Evolutionary conservation across 2,329 filamentous ascomycete genomes (phyloP), one percentile per base, ranked within the genome.

Genomic region (Aspergillus nomiae): DNA sequence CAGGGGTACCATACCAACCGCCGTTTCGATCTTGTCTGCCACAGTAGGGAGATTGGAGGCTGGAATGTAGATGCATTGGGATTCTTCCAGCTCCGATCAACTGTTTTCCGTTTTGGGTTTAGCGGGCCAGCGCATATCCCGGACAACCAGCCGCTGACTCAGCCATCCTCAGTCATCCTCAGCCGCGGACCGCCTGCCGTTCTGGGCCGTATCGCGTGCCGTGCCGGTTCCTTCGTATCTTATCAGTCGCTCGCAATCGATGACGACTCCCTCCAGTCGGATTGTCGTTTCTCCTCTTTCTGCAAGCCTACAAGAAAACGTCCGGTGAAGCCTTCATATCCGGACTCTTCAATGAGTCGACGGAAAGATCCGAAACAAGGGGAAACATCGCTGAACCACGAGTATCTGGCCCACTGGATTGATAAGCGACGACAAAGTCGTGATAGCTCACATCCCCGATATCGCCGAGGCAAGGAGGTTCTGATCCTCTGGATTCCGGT

Each of bases 91-190:
- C 50, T 56, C 46, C 53, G 56, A 68, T 74, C 76, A 79, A 80
- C 76, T 74, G 71, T 77, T 73, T 78, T 63, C 78, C 72, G 59
- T 68, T 75, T 78, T 12, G n/a, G 73, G 77, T 70, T 76, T 79
- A 80, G 77, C 67, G 73, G 61, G 60, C 66, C 71, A 75, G 63
- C 76, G 58, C 75, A 79, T 78, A 76, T 70, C 77, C 76, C 60
- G 70, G 76, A 73, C 77, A 79, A 79, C 77, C 65, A 69, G 32
- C 45, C 54, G 69, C 66, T 74, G 69, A 75, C 68, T 73, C 67
- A 75, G 48, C 45, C 11, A 10, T 4, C 10, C 6, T 73, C 67
- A 75, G 48, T 41, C 11, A 10, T 4, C 10, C 6, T 54, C 24
- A 2, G 6, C 10, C 10, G 2, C 57, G 62, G 59, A 74, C 73